A percentile compares a stretch with the other conserved stretches of the same genome.
These are phyloP conservation scores for Blepharisma stoltei DNA, from an alignment of 73 alveolate genomes.

Conservation along the genomic window DNA sequence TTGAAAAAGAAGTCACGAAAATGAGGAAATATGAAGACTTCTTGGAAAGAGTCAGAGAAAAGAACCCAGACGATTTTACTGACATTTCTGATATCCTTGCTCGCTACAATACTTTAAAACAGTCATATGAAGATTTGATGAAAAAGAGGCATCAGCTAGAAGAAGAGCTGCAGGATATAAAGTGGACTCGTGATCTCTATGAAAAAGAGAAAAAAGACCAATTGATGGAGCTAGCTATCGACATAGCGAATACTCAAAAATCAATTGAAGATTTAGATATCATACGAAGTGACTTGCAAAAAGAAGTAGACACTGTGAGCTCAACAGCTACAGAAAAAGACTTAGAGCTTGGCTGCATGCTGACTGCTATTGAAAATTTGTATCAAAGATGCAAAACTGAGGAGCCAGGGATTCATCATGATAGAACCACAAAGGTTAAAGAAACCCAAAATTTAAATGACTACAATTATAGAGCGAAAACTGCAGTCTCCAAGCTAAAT, in stretches of 20 bases:
- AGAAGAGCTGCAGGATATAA: slow-evolving; percentile 60
- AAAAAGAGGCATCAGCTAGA: slow-evolving; percentile 54
- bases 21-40: slow-evolving; percentile 80
- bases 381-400: slow-evolving; percentile 15
- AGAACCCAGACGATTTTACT: slow-evolving; percentile 72
- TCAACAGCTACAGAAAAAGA: slow-evolving; percentile 25
- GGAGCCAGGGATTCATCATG: background rate
- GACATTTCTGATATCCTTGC: slow-evolving; percentile 70
- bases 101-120: slow-evolving; percentile 64
- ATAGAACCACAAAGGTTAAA: background rate
- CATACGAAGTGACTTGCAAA: slow-evolving; percentile 25
- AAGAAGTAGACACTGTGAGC: slow-evolving; percentile 9
- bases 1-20: slow-evolving; percentile 49
- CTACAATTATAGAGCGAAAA: background rate
- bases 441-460: background rate
- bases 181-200: slow-evolving; percentile 39
- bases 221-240: slow-evolving; percentile 43
- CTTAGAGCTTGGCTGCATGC: slow-evolving; percentile 26
- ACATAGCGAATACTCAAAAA: slow-evolving; percentile 39
- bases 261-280: slow-evolving; percentile 47
- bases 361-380: slow-evolving; percentile 26
- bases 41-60: slow-evolving; percentile 68
- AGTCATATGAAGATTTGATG: slow-evolving; percentile 57
- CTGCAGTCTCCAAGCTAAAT: background rate
- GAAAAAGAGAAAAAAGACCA: slow-evolving; percentile 42